Evolutionary conservation across 352 stramenopile genomes (phyloP), one percentile per base, ranked within the genome.

Genomic region (Pilasporangium apinafurcum): DNA sequence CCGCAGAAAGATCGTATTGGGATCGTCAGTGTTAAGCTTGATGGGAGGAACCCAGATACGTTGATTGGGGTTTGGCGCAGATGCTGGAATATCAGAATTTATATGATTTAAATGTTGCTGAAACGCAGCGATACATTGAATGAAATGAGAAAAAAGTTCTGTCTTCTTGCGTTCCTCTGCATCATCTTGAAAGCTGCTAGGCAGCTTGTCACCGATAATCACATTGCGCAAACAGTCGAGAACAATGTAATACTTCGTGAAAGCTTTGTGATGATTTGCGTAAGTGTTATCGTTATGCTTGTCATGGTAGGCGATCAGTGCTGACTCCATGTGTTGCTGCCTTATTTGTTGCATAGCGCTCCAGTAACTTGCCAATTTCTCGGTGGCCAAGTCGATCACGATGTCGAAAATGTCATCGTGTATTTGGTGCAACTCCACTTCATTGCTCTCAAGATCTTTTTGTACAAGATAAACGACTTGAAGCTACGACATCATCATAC

Each of bases 151-250:
- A 28, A 75, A 54, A 31, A 74, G 10, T 6, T 4, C 28, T 28
- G 0, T 8, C 12, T 0, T 24, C 20, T 12, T 14, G 25, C 8
- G 6, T 3, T 17, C 20, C 9, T 21, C 4, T 5, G 13, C 18
- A 22, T 32, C 18, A 2, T 18, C 20, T 4, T 31, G 14, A 30
- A 17, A 43, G 16, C 16, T 32, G 14, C 42, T 35, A 9, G 26
- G 24, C 16, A 68, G 44, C 0, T 50, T 44, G 24, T 65, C 53
- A 14, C 38, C 48, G 9, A 71, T 41, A 31, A 71, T 50, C 24
- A 56, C 47, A n/a, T 59, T 44, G 31, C 67, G 67, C 24, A 81
- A 36, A 34, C 53, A 67, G 37, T 83, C 70, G 17, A 71, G 24
- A 6, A 67, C 62, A 20, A 74, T 43, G 1, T 44, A 65, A 40